Conservation (phyloP, 2,329 filamentous ascomycete genomes). For the Verticillium tricorpus region DNA sequence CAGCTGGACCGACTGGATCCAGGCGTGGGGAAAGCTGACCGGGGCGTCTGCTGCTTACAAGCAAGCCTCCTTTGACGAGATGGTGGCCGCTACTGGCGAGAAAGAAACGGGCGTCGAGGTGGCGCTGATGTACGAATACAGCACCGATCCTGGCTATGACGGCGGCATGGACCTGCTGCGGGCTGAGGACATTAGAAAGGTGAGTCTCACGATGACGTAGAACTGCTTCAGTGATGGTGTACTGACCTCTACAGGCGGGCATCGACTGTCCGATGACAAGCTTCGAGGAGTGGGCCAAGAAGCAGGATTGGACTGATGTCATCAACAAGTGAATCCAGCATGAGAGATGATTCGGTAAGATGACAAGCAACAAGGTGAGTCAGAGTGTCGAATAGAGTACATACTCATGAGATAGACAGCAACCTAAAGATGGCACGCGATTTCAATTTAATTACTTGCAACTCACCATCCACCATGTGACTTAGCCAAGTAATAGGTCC, state of each 20-base stretch:
- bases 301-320: conserved; percentile 28
- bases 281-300: conserved; percentile 28
- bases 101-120: conserved; percentile 37
- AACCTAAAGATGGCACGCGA: background rate
- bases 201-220: conserved; percentile 18
- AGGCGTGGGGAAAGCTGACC: conserved; percentile 33
- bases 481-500: no score
- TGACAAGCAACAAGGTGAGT: background rate
- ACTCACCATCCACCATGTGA: no score
- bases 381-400: background rate
- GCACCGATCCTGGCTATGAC: conserved; percentile 43
- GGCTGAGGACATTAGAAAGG: conserved; percentile 38
- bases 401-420: background rate
- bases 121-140: conserved; percentile 42
- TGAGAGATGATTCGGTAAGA: no score
- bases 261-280: conserved; percentile 39
- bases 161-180: conserved; percentile 38
- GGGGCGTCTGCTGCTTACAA: conserved; percentile 30
- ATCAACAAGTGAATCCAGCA: conserved; percentile 7
- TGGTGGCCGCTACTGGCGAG: conserved; percentile 32
- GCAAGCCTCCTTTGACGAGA: conserved; percentile 33
- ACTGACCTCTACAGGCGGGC: conserved; percentile 1
- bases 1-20: conserved; percentile 41
- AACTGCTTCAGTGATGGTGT: background rate
- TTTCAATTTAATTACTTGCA: no score